phyloP scores from a whole-genome alignment of 495 filamentous ascomycete species.

The Saxophila tyrrhenica region DNA sequence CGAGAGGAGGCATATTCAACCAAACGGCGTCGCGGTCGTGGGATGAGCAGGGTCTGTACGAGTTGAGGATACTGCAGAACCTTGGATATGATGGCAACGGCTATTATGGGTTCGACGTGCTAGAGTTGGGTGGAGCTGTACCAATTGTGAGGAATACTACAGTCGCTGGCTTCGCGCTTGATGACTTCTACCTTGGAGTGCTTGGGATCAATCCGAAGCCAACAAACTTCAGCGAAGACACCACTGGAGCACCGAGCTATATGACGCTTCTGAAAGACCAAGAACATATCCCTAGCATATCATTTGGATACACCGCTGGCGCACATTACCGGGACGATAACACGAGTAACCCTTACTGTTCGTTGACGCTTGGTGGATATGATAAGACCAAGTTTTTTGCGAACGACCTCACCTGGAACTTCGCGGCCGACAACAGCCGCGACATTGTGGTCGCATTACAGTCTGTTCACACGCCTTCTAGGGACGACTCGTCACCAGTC shows the following conservation, averaged over 20 bases:
- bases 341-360: neutral
- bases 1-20: slow-evolving; percentile 39
- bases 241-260: slow-evolving; percentile 20
- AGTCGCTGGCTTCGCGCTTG: slow-evolving; percentile 21
- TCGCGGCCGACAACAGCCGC: slow-evolving; percentile 21
- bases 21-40: slow-evolving; percentile 40
- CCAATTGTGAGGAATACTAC: slow-evolving; percentile 23
- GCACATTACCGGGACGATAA: slow-evolving; percentile 16
- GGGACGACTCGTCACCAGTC: slow-evolving; percentile 35
- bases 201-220: slow-evolving; percentile 27
- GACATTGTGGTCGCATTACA: slow-evolving; percentile 27
- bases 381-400: slow-evolving; percentile 22
- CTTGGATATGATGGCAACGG: slow-evolving; percentile 22
- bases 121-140: slow-evolving; percentile 21
- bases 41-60: slow-evolving; percentile 26
- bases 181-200: slow-evolving; percentile 27
- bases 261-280: slow-evolving; percentile 24
- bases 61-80: slow-evolving; percentile 21
- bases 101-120: slow-evolving; percentile 26
- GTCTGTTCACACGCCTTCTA: slow-evolving; percentile 32
- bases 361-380: slow-evolving; percentile 29
- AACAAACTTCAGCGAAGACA: slow-evolving; percentile 28
- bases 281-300: slow-evolving; percentile 25
- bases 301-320: slow-evolving; percentile 30
- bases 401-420: slow-evolving; percentile 21